phyloP scores from a whole-genome alignment of 73 alveolate species.

The Paramecium octaurelia region DNA sequence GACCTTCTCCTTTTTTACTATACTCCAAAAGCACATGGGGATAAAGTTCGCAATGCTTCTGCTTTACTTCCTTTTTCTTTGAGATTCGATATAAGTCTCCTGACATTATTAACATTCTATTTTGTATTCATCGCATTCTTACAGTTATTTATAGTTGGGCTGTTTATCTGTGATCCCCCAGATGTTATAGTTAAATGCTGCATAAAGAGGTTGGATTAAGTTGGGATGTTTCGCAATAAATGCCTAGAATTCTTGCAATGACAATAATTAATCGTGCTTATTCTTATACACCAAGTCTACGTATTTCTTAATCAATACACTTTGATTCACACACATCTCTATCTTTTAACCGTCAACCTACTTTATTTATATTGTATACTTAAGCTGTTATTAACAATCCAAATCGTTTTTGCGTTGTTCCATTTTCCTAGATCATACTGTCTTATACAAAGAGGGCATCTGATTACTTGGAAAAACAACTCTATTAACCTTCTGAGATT shows the following conservation, averaged over 20 bases:
- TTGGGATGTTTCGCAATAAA: constrained; percentile 25
- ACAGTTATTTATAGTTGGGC: constrained; percentile 2
- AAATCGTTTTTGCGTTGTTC: not conserved
- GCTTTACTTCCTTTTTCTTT: not conserved
- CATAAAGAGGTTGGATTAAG: not conserved
- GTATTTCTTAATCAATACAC: not conserved
- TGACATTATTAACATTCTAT: not conserved
- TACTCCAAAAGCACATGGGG: not conserved
- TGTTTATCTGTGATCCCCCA: not conserved
- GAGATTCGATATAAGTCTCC: not conserved
- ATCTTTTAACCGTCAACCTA: constrained; percentile 7
- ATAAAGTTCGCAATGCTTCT: constrained; percentile 15
- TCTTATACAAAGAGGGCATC: not conserved
- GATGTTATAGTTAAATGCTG: constrained; percentile 16
- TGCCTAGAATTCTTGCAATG: not conserved
- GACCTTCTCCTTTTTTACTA: not conserved
- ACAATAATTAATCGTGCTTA: constrained; percentile 7
- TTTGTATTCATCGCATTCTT: not conserved
- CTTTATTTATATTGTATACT: not conserved
- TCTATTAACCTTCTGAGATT: not conserved
- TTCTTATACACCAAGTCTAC: not conserved
- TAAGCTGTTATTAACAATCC: not conserved
- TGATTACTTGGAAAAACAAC: not conserved
- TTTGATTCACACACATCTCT: not conserved
- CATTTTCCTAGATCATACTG: not conserved